A percentile compares a stretch with the other conserved stretches of the same genome.
phyloP scores from a whole-genome alignment of 1,139 yeast species.

The Candida freyschussii region DNA sequence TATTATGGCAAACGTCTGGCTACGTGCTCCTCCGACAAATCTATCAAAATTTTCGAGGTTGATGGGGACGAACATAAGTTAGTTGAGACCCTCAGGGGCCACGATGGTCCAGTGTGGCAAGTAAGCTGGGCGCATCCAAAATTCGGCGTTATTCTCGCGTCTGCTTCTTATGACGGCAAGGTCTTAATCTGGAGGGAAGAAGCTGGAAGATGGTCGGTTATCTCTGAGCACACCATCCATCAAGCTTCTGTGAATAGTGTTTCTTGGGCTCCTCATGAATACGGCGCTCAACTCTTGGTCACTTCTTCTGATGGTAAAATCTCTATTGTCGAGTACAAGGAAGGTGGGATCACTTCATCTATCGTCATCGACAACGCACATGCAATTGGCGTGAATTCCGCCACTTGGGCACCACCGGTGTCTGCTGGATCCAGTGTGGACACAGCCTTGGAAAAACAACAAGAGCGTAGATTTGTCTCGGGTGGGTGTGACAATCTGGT shows the following conservation, averaged over 20 bases:
- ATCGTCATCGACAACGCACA: constrained; percentile 59
- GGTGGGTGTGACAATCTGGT: constrained; percentile 96
- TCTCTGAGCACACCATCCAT: constrained; percentile 84
- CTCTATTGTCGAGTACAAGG: constrained; percentile 86
- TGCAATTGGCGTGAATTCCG: constrained; percentile 89
- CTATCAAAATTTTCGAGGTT: constrained; percentile 87
- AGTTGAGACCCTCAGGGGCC: constrained; percentile 77
- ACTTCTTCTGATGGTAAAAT: constrained; percentile 93
- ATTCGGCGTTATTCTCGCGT: constrained; percentile 90
- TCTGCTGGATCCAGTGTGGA: constrained; percentile 33
- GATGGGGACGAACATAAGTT: constrained; percentile 79
- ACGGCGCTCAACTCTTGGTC: constrained; percentile 86
- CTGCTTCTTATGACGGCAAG: constrained; percentile 93
- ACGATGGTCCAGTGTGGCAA: constrained; percentile 99
- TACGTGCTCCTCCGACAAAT: constrained; percentile 91
- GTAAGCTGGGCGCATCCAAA: constrained; percentile 99
- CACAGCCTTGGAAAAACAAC: constrained; percentile 34
- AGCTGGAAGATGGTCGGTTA: constrained; percentile 74
- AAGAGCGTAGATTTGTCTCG: constrained; percentile 68
- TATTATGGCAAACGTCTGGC: constrained; percentile 95
- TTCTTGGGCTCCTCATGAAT: constrained; percentile 96
- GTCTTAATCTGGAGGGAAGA: constrained; percentile 96
- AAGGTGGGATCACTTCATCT: constrained; percentile 76
- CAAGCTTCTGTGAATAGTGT: constrained; percentile 93
- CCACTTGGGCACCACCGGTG: constrained; percentile 89